These are phyloP conservation scores for Pseudozyma hubeiensis DNA, from an alignment of 1,284 basidiomycete genomes.

Conservation along the genomic window DNA sequence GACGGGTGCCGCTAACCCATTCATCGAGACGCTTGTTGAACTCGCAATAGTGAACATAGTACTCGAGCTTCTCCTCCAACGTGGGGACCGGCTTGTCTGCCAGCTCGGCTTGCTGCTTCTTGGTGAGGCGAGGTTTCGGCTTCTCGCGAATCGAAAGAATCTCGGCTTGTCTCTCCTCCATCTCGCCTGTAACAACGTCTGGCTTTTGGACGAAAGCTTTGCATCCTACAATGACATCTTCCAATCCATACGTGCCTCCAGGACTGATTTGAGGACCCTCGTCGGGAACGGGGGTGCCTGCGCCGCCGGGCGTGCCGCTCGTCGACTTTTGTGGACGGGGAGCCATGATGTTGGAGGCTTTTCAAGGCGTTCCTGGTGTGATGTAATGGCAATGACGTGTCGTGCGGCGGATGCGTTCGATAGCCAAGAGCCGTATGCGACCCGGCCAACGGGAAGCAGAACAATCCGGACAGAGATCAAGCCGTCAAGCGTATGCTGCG, in stretches of 20 bases:
- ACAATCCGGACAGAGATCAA: no score
- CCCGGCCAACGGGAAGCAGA: not conserved
- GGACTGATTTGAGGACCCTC: constrained; percentile 46
- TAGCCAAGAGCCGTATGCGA: not conserved
- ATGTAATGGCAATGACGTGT: not conserved
- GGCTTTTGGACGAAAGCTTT: constrained; percentile 66
- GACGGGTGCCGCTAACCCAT: constrained; percentile 90
- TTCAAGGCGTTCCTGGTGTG: no score
- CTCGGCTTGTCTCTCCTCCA: constrained; percentile 65
- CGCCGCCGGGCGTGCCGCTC: constrained; percentile 40
- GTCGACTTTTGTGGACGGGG: constrained; percentile 48
- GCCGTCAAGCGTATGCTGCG: no score
- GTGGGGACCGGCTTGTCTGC: constrained; percentile 44
- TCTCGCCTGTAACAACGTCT: constrained; percentile 59
- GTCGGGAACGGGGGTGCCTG: constrained; percentile 50
- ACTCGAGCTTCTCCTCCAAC: constrained; percentile 57
- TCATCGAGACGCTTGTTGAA: constrained; percentile 83
- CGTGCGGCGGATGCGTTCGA: not conserved
- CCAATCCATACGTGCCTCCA: constrained; percentile 61
- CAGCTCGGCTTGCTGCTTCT: constrained; percentile 51
- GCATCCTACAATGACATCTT: constrained; percentile 60
- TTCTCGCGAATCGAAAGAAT: constrained; percentile 65
- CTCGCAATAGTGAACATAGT: constrained; percentile 60
- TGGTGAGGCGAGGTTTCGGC: constrained; percentile 56
- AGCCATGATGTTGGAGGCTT: constrained; percentile 35